Percentiles rank a stretch among this genome's conserved stretches.
These are phyloP conservation scores for Calonectria pseudoturangicola DNA, from an alignment of 2,329 filamentous ascomycete species.

Conservation along the genomic window DNA sequence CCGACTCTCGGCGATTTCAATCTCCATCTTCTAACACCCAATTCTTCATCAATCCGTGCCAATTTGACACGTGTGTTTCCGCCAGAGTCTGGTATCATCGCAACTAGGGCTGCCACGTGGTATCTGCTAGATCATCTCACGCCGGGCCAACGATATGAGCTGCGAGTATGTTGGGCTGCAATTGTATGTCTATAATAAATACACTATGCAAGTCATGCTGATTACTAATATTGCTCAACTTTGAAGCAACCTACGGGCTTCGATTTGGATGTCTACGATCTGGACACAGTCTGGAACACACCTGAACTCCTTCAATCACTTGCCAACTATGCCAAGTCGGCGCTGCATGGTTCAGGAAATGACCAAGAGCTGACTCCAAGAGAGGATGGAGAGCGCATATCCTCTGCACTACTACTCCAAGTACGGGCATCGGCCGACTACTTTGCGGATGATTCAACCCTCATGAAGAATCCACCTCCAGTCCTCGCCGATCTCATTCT, in stretches of 20 bases:
- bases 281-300: conserved; percentile 77
- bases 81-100: conserved; percentile 62
- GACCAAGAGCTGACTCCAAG: conserved; percentile 35
- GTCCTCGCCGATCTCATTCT: conserved; percentile 89
- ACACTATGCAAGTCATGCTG: not conserved
- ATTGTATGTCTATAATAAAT: conserved; percentile 76
- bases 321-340: conserved; percentile 74
- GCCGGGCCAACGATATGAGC: conserved; percentile 88
- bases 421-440: conserved; percentile 89
- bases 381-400: conserved; percentile 48
- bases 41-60: conserved; percentile 74
- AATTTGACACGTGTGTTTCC: conserved; percentile 82
- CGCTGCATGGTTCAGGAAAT: conserved; percentile 59
- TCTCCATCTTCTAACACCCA: conserved; percentile 79
- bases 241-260: conserved; percentile 90
- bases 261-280: conserved; percentile 77
- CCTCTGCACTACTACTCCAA: conserved; percentile 81
- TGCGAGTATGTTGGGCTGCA: conserved; percentile 94
- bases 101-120: conserved; percentile 82
- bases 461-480: conserved; percentile 85
- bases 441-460: conserved; percentile 81
- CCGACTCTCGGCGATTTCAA: conserved; percentile 71
- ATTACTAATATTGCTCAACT: conserved; percentile 30
- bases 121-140: conserved; percentile 82
- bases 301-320: conserved; percentile 80